A percentile compares a stretch with the other conserved stretches of the same genome.
phyloP scores from a whole-genome alignment of 1,284 basidiomycete species.

The Athelia sp. region DNA sequence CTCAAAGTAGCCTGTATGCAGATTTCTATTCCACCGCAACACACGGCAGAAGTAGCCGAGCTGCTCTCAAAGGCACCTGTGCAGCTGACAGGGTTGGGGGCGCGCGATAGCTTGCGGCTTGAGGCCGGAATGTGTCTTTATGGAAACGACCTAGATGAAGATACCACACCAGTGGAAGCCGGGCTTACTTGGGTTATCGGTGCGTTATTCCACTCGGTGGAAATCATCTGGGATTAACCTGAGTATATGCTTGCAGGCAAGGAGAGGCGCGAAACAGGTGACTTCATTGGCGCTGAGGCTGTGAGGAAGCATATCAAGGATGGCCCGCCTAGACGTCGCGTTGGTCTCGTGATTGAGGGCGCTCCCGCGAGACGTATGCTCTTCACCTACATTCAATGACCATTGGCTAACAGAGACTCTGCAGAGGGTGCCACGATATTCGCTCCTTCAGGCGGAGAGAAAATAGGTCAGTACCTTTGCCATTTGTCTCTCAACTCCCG shows the following conservation, averaged over 20 bases:
- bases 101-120: slow-evolving; percentile 88
- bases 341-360: slow-evolving; percentile 82
- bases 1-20: slow-evolving; percentile 23
- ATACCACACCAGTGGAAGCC: slow-evolving; percentile 84
- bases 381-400: background rate
- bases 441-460: slow-evolving; percentile 45
- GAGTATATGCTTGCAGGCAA: slow-evolving; percentile 49
- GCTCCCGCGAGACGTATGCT: slow-evolving; percentile 77
- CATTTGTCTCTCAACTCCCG: slow-evolving; percentile 5
- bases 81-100: slow-evolving; percentile 87
- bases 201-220: slow-evolving; percentile 24
- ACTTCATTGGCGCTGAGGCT: slow-evolving; percentile 81
- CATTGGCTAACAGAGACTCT: background rate
- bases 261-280: slow-evolving; percentile 52
- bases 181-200: slow-evolving; percentile 92
- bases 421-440: slow-evolving; percentile 82
- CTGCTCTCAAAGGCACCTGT: slow-evolving; percentile 73
- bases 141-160: slow-evolving; percentile 90
- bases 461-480: slow-evolving; percentile 45
- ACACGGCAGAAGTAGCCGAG: slow-evolving; percentile 70
- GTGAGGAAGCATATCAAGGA: slow-evolving; percentile 81
- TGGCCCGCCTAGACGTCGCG: slow-evolving; percentile 73
- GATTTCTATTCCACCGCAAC: slow-evolving; percentile 86
- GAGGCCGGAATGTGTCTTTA: slow-evolving; percentile 99
- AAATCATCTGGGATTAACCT: background rate